Base-by-base conservation (phyloP, 2,329 filamentous ascomycete genomes). In the Reticulascus tulasneorum region DNA sequence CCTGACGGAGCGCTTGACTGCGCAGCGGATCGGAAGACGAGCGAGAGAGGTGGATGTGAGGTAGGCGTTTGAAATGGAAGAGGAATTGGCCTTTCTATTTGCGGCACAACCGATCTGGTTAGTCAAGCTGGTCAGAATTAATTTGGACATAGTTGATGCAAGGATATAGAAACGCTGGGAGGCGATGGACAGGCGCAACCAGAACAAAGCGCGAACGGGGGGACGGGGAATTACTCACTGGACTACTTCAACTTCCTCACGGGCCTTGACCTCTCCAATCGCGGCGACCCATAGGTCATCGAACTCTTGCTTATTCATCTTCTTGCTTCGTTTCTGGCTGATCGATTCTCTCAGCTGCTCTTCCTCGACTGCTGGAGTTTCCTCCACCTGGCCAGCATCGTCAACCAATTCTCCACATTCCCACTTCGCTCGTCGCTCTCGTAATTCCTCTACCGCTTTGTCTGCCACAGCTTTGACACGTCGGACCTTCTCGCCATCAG, bases 21-120 rank as follows among this genome's bases (percentile, higher is more conserved):
- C 78, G 66, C 87, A 96, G 69, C 68, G 59, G 84, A 96, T 73
- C 69, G 90, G 78, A 84, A 97, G 75, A 64, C 84, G 78, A 76
- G 90, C 85, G 82, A 94, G 85, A 73, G 87, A 94, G 72, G 77
- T 84, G 67, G 85, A 91, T 65, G 80, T 78, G 74, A 96, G 78
- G 62, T 68, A 68, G 71, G 71, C 67, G 63, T 60, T 59, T 70
- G 71, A 55, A 79, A 80, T 65, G 73, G 69, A 62, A 67, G 65
- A 66, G 75, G 76, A 72, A 77, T 67, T 62, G 72, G 69, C 63
- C 71, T 75, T 69, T 87, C 86, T 91, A 79, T 79, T 67, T 82
- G 71, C 60, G 77, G 68, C 70, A 76, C 64, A 69, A 76, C 69
- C 71, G 72, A 76, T 82, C 89, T 95, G 84, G 79, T 95, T 89